A percentile compares a stretch with the other conserved stretches of the same genome.
These are phyloP conservation scores for Leucocoprinus leucothites DNA, from an alignment of 768 basidiomycete species.

Conservation along the genomic window DNA sequence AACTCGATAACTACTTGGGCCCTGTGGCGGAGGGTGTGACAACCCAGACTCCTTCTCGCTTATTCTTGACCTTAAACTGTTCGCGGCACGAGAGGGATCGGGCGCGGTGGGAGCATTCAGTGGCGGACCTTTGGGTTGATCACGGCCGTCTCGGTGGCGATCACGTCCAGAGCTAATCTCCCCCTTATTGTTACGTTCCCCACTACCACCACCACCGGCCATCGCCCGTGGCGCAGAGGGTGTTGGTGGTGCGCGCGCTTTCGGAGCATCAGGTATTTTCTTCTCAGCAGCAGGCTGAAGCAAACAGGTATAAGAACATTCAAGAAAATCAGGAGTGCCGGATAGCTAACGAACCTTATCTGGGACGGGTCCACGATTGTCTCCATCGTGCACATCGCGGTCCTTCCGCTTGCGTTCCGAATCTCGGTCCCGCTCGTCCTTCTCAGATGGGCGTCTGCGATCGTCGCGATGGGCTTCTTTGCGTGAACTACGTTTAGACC, in stretches of 20 bases:
- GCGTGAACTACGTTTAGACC: slow-evolving; percentile 77
- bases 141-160: slow-evolving; percentile 20
- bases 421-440: slow-evolving; percentile 61
- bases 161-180: slow-evolving; percentile 16
- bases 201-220: slow-evolving; percentile 10
- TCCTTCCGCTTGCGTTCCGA: slow-evolving; percentile 41
- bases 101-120: slow-evolving; percentile 16
- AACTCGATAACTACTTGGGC: slow-evolving; percentile 33
- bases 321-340: background rate
- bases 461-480: slow-evolving; percentile 80
- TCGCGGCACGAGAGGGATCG: slow-evolving; percentile 18
- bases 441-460: slow-evolving; percentile 64
- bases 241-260: slow-evolving; percentile 12
- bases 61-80: slow-evolving; percentile 34
- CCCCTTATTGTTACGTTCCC: slow-evolving; percentile 13
- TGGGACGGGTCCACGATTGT: slow-evolving; percentile 39
- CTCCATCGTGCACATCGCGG: slow-evolving; percentile 55
- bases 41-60: slow-evolving; percentile 54
- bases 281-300: slow-evolving; percentile 14
- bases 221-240: slow-evolving; percentile 20
- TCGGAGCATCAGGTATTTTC: slow-evolving; percentile 17
- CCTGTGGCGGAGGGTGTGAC: slow-evolving; percentile 31
- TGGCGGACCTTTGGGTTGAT: slow-evolving; percentile 14
- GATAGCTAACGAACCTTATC: slow-evolving; percentile 52
- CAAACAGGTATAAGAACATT: slow-evolving; percentile 2